phyloP scores from a whole-genome alignment of 2,329 filamentous ascomycete species.

The Xylogone sp. region DNA sequence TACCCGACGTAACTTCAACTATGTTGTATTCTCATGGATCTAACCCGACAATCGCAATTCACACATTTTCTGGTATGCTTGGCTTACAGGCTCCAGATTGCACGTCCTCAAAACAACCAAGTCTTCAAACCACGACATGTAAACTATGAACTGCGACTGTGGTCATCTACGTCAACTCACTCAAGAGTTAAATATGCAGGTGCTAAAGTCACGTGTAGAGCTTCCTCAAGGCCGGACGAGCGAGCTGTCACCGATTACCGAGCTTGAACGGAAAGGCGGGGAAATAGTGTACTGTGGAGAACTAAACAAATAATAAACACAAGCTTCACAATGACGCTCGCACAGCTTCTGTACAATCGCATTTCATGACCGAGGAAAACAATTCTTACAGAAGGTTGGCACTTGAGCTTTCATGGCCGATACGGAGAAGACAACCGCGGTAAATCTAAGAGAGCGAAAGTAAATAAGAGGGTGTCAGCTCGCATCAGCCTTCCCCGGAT shows the following conservation, averaged over 20 bases:
- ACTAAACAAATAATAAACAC: not conserved
- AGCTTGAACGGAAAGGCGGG: not conserved
- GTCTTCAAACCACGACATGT: no score
- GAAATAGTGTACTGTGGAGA: not conserved
- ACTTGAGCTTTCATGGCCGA: not conserved
- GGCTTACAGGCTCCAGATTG: no score
- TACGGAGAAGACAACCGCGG: not conserved
- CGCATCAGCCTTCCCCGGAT: not conserved
- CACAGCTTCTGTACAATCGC: no score
- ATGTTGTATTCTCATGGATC: no score
- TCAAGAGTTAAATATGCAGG: no score
- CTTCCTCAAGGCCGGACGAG: not conserved
- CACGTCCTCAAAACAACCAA: no score
- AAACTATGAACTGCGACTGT: not conserved
- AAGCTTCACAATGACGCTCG: no score
- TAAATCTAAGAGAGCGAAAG: not conserved
- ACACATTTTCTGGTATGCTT: no score
- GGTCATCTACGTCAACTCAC: not conserved
- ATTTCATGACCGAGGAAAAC: not conserved
- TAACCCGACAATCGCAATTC: no score
- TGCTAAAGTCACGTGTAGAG: not conserved
- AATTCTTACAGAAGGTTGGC: no score
- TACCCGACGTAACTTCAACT: no score
- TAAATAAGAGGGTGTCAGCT: not conserved
- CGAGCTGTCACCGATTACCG: not conserved